Conservation (phyloP, 2,329 filamentous ascomycete genomes). For the Alternaria metachromatica region DNA sequence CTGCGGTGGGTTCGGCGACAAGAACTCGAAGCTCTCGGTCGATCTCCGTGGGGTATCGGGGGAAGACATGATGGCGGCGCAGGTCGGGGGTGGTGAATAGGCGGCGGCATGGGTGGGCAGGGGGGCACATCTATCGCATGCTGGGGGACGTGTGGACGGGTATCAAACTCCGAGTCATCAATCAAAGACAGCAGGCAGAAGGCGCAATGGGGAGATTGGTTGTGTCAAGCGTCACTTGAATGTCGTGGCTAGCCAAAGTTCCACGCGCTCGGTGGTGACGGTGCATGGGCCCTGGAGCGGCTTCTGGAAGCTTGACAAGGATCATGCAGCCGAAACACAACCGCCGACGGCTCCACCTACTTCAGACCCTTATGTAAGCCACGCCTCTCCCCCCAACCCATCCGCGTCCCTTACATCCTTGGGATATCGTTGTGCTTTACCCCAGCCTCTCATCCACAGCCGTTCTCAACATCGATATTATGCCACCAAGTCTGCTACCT, state of each 20-base stretch:
- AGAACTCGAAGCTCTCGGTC: slow-evolving; percentile 57
- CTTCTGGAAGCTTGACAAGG: slow-evolving; percentile 10
- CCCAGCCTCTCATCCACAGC: not conserved
- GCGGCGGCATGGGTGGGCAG: slow-evolving; percentile 44
- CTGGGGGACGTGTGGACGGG: not conserved
- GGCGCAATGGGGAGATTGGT: not conserved
- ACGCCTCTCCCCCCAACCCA: not conserved
- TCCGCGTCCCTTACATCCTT: not conserved
- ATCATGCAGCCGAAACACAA: slow-evolving; percentile 13
- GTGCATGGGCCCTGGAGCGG: slow-evolving; percentile 12
- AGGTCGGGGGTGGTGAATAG: slow-evolving; percentile 33
- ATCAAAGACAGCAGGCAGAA: not conserved
- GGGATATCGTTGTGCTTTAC: not conserved
- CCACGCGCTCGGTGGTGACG: slow-evolving; percentile 15
- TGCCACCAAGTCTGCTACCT: not conserved
- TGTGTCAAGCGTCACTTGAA: slow-evolving; percentile 4
- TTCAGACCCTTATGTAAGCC: slow-evolving; percentile 6
- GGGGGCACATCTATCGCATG: slow-evolving; percentile 21
- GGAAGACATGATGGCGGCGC: slow-evolving; percentile 49
- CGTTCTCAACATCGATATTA: not conserved
- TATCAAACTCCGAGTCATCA: not conserved
- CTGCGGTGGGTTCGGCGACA: slow-evolving; percentile 50
- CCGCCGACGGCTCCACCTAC: slow-evolving; percentile 7
- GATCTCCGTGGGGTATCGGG: slow-evolving; percentile 53
- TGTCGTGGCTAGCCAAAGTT: slow-evolving; percentile 2